phyloP scores from a whole-genome alignment of 1,284 basidiomycete species.

The Mrakiaceae sp. region DNA sequence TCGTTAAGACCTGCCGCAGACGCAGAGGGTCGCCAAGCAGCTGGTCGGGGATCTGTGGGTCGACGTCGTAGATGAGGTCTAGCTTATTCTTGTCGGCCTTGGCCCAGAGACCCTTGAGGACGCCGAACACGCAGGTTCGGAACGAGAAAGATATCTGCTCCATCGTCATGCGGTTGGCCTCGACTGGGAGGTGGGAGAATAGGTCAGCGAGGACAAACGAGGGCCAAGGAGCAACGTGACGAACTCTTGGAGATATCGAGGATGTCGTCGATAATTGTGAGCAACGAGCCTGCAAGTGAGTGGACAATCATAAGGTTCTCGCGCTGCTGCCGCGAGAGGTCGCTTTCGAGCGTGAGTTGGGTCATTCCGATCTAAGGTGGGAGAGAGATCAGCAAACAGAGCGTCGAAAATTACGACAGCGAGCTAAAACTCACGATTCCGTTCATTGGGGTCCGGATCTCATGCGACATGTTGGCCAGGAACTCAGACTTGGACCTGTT shows the following conservation, averaged over 20 bases:
- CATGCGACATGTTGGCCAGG: constrained; percentile 84
- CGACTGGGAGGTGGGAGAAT: constrained; percentile 46
- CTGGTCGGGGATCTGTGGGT: constrained; percentile 80
- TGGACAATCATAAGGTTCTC: constrained; percentile 95
- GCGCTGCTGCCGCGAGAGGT: constrained; percentile 86
- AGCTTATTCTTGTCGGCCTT: constrained; percentile 96
- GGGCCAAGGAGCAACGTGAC: constrained; percentile 27
- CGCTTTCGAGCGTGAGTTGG: constrained; percentile 49
- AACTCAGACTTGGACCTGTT: constrained; percentile 97
- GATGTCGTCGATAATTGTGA: constrained; percentile 97
- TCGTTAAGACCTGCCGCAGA: constrained; percentile 61
- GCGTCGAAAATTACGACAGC: not conserved
- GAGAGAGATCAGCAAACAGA: not conserved
- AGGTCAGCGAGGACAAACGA: not conserved
- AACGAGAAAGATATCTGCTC: constrained; percentile 98
- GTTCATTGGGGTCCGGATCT: constrained; percentile 83
- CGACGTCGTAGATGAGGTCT: constrained; percentile 93
- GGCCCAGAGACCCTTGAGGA: constrained; percentile 95
- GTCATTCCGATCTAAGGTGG: constrained; percentile 56
- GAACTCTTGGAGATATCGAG: constrained; percentile 95
- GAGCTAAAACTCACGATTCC: constrained; percentile 52
- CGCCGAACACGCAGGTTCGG: constrained; percentile 90
- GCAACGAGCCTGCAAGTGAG: constrained; percentile 79
- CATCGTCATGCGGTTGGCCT: constrained; percentile 99
- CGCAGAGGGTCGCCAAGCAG: constrained; percentile 86